Base-by-base conservation (phyloP, 2,329 filamentous ascomycete species). In the Neocatenulostroma microsporum region DNA sequence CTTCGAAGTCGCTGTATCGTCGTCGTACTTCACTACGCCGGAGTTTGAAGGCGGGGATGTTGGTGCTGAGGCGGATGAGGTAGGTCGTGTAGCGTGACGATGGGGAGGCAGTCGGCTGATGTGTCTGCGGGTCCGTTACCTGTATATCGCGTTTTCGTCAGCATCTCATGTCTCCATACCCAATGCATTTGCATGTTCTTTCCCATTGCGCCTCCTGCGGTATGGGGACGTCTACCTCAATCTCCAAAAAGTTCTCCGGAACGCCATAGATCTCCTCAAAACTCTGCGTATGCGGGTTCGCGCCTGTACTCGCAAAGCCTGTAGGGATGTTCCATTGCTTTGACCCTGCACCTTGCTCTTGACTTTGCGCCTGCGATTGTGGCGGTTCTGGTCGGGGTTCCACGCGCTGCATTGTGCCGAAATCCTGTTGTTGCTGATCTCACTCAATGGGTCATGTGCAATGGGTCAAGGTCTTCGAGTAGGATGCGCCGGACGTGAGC, bases 181-280 rank as follows among this genome's bases (percentile, higher is more conserved):
- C 9, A 24, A 24, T 24, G 23, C 9, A 8, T 24, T 24, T 7
- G 32, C 28, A 33, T 37, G 11, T 25, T 8, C 17, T n/a, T 25
- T n/a, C 17, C 26, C 25, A 14, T 32, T 15, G 26, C 18, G 9
- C 21, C 18, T 21, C 2, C 15, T 20, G n/a, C 4, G 15, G 13
- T 21, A 19, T 20, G 4, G 19, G 5, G 26, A 19, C 20, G 58
- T 67, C 40, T 62, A 91, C 88, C 73, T 98, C 91, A 47, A 98
- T 94, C 71, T 98, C 91, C 37, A 98, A 76, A 61, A 96, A 95
- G 71, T 98, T 98, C 73, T 98, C 91, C 5, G 91, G 91, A 31
- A 89, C 86, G 11, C 88, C 91, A 64, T 98, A 98, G 62, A 96
- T 94, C 73, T 98, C 91, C 67, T 98, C 91, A 60, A 95, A 96